These are phyloP conservation scores for Dovyalis caffra DNA, from an alignment of 345 rosid genomes.

Conservation along the genomic window DNA sequence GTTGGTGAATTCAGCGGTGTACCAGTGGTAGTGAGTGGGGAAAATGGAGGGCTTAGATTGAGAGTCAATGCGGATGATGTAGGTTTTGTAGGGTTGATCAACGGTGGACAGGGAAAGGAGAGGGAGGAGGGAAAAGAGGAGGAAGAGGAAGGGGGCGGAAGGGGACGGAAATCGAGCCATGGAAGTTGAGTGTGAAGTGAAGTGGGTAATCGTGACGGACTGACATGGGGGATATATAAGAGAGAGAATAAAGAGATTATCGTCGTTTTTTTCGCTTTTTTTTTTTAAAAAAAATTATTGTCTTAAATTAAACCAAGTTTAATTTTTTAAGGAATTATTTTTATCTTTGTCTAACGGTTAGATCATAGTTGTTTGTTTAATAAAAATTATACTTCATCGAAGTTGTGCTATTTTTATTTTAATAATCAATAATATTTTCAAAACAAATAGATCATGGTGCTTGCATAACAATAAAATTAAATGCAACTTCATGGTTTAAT, in stretches of 20 bases:
- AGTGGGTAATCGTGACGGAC: conserved; percentile 17
- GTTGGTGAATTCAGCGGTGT: conserved; percentile 63
- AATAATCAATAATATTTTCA: no score
- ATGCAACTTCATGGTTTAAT: no score
- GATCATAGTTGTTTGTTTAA: neutral
- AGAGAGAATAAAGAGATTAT: conserved; percentile 11
- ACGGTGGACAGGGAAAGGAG: conserved; percentile 20
- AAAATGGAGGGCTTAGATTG: conserved; percentile 72
- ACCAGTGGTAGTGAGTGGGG: conserved; percentile 87
- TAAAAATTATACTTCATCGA: neutral
- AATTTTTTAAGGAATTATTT: neutral
- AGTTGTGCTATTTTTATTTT: no score
- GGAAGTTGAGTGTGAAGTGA: conserved; percentile 18
- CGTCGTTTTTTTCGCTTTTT: neutral
- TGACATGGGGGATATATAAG: neutral
- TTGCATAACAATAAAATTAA: no score
- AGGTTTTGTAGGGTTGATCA: conserved; percentile 46
- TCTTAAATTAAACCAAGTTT: neutral
- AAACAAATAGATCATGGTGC: no score
- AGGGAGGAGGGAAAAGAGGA: conserved; percentile 6
- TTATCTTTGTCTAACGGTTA: neutral
- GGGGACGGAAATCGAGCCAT: conserved; percentile 12
- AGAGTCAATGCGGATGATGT: conserved; percentile 68
- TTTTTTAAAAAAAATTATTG: neutral
- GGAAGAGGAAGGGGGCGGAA: conserved; percentile 18